Evolutionary conservation across 2,329 filamentous ascomycete genomes (phyloP).

Genomic region (Aspergillus pseudoviridinutans): DNA sequence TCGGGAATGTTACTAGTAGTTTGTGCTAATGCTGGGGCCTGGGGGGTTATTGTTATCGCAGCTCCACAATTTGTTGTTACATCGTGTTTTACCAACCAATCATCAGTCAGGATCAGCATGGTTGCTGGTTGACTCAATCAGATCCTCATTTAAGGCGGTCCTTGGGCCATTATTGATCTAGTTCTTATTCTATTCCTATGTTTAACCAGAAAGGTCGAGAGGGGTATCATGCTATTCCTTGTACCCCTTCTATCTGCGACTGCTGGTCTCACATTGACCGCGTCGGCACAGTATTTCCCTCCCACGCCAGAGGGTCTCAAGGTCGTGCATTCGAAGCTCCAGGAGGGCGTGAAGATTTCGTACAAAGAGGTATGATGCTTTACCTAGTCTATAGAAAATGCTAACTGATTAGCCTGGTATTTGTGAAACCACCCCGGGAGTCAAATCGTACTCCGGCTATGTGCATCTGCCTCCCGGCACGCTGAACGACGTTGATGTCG

Average conservation of each 20-base stretch:
- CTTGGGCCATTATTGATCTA: background rate
- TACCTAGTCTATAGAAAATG: background rate
- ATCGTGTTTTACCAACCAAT: background rate
- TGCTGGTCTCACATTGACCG: conserved; percentile 16
- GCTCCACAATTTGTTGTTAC: background rate
- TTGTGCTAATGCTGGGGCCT: too few relatives aligned
- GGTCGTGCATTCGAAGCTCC: conserved; percentile 39
- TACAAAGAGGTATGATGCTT: conserved; percentile 41
- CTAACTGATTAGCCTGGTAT: conserved; percentile 37
- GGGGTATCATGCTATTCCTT: conserved; percentile 11
- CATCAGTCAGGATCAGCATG: background rate
- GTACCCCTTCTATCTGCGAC: conserved; percentile 6
- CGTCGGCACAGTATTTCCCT: conserved; percentile 37
- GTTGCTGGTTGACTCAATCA: background rate
- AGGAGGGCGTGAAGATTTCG: conserved; percentile 43
- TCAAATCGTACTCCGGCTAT: conserved; percentile 58
- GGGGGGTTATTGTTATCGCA: background rate
- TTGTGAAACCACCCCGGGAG: conserved; percentile 55
- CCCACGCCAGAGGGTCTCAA: conserved; percentile 39
- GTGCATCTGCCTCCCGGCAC: conserved; percentile 52
- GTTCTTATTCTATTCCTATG: background rate
- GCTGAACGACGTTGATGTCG: conserved; percentile 34
- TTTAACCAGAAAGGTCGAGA: background rate
- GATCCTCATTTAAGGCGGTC: background rate
- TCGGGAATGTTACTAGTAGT: too few relatives aligned